Conservation (phyloP, 441 rosid genomes). For the Erodium moschatum region DNA sequence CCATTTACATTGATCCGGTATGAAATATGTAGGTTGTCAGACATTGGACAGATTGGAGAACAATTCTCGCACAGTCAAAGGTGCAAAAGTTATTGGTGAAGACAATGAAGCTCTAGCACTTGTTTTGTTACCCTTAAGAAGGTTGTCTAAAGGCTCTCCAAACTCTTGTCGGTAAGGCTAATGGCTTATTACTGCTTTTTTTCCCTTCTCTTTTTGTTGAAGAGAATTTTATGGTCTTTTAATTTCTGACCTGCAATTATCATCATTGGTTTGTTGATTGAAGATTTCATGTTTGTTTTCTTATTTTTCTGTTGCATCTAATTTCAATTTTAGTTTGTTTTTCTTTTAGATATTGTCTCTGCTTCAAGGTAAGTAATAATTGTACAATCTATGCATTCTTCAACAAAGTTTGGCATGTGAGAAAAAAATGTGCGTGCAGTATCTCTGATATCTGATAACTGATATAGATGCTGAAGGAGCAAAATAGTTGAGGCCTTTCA, state of each 20-base stretch:
- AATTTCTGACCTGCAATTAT: neutral
- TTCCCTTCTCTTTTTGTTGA: neutral
- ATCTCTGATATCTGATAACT: neutral
- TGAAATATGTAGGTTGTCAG: slow-evolving; percentile 44
- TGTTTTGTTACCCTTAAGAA: slow-evolving; percentile 60
- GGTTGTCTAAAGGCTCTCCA: slow-evolving; percentile 58
- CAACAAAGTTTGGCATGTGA: neutral
- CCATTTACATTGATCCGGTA: slow-evolving; percentile 1
- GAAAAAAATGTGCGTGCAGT: neutral
- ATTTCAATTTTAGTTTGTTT: neutral
- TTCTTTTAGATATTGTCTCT: neutral
- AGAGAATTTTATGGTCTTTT: neutral
- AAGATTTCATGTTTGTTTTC: slow-evolving; percentile 1
- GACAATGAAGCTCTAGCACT: slow-evolving; percentile 58
- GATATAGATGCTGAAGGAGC: neutral
- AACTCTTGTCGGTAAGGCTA: slow-evolving; percentile 47
- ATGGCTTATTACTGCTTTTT: neutral
- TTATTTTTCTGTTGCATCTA: neutral
- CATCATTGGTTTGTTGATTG: slow-evolving; percentile 3
- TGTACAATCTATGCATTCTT: neutral
- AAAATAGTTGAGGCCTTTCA: neutral
- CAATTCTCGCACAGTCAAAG: slow-evolving; percentile 78
- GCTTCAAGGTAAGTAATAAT: neutral
- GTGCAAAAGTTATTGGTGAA: slow-evolving; percentile 69
- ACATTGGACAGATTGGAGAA: slow-evolving; percentile 64